phyloP scores from a whole-genome alignment of 2,329 filamentous ascomycete genomes.

The Cercospora sp. region DNA sequence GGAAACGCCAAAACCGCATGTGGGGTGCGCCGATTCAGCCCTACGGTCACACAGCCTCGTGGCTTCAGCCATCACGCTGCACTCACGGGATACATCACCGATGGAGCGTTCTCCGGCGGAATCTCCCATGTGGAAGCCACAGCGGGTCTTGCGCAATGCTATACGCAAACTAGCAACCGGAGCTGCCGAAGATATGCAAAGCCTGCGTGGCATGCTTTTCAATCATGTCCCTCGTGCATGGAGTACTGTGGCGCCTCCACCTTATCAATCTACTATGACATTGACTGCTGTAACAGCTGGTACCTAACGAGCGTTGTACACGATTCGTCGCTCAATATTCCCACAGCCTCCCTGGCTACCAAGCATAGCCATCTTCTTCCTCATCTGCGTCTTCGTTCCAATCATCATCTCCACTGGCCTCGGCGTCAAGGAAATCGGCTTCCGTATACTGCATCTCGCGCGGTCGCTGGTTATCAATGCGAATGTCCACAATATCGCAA shows the following conservation, averaged over 20 bases:
- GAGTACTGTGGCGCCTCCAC: neutral
- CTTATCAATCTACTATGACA: neutral
- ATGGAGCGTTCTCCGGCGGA: neutral
- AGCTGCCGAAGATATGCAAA: neutral
- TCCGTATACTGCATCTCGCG: slow-evolving; percentile 68
- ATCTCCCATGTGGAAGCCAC: slow-evolving; percentile 5
- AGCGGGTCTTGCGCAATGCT: neutral
- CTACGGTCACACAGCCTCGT: slow-evolving; percentile 8
- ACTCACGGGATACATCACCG: neutral
- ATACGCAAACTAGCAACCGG: neutral
- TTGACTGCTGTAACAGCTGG: neutral
- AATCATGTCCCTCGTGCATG: neutral
- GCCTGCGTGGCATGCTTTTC: neutral
- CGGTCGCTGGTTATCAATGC: slow-evolving; percentile 74
- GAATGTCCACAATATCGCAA: slow-evolving; percentile 68
- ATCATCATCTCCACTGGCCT: slow-evolving; percentile 58
- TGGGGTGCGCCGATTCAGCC: neutral
- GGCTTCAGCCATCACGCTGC: slow-evolving; percentile 8
- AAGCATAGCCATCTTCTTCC: slow-evolving; percentile 43
- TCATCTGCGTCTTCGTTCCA: slow-evolving; percentile 59
- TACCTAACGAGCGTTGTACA: neutral
- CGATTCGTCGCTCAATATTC: neutral
- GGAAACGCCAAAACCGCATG: neutral
- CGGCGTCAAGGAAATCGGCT: slow-evolving; percentile 68
- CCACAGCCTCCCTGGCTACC: slow-evolving; percentile 30